Conservation (phyloP, 164 flowering plant species). For the Aristolochia californica region DNA sequence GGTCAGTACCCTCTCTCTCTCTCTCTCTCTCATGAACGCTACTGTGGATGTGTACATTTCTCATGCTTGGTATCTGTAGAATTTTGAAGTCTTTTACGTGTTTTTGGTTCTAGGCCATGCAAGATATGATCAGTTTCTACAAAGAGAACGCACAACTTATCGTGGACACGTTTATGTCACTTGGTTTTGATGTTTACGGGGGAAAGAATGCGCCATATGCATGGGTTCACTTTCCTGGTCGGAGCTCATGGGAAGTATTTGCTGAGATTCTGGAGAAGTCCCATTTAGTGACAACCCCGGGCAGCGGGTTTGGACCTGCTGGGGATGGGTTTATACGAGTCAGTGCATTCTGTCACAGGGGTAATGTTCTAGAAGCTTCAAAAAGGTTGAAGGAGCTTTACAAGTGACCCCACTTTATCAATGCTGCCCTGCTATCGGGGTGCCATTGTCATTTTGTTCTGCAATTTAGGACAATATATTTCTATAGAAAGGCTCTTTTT, state of each 20-base stretch:
- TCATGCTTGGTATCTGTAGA: too few species aligned
- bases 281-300: conserved; percentile 91
- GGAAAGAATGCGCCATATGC: conserved; percentile 90
- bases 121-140: conserved; percentile 61
- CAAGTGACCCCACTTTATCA: too few species aligned
- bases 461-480: too few species aligned
- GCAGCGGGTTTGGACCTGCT: conserved; percentile 92
- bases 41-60: too few species aligned
- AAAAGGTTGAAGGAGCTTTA: conserved; percentile 61
- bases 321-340: conserved; percentile 94
- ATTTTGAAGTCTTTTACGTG: too few species aligned
- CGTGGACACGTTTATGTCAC: conserved; percentile 70
- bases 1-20: conserved; percentile 28
- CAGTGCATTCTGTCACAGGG: conserved; percentile 85
- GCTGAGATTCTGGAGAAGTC: conserved; percentile 86
- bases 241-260: conserved; percentile 94
- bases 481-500: too few species aligned
- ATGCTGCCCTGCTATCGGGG: too few species aligned
- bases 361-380: conserved; percentile 64
- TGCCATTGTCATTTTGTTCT: too few species aligned
- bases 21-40: too few species aligned
- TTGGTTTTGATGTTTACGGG: conserved; percentile 76
- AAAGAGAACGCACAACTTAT: conserved; percentile 73
- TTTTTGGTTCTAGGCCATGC: conserved; percentile 57
- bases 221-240: conserved; percentile 92